Evolutionary conservation across 2,329 filamentous ascomycete species (phyloP).

Genomic region (Rhinocladiella mackenziei): DNA sequence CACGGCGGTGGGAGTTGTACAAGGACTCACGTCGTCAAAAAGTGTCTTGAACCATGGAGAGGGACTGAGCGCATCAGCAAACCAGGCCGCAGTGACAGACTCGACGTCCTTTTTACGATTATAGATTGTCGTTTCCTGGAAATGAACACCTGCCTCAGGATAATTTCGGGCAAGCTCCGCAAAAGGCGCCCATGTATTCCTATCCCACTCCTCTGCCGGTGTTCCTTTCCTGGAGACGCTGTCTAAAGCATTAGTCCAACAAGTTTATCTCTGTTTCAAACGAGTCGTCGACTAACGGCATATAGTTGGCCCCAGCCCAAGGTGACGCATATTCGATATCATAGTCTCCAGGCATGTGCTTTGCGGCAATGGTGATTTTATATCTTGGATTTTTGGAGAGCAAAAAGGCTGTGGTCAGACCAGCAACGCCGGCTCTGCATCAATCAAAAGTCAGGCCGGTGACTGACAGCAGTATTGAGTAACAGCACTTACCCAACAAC

Average conservation of each 20-base stretch:
- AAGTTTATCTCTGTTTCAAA: too few relatives aligned
- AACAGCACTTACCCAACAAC: constrained; percentile 36
- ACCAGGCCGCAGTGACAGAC: constrained; percentile 53
- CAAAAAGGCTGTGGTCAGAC: constrained; percentile 56
- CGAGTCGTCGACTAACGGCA: constrained; percentile 56
- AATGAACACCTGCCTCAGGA: constrained; percentile 71
- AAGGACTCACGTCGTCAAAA: constrained; percentile 58
- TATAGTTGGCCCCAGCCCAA: constrained; percentile 73
- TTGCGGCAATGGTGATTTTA: constrained; percentile 64
- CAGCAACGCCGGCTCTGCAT: constrained; percentile 39
- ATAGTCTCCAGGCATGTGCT: constrained; percentile 76
- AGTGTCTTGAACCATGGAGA: constrained; percentile 71
- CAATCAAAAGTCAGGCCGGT: neutral
- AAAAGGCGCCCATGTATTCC: constrained; percentile 57
- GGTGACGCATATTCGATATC: constrained; percentile 79
- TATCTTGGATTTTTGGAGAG: constrained; percentile 50
- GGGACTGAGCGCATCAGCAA: constrained; percentile 62
- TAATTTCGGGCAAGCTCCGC: constrained; percentile 55
- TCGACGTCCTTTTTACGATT: constrained; percentile 62
- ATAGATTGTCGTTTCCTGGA: constrained; percentile 59
- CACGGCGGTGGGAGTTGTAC: neutral
- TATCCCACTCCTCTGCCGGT: constrained; percentile 49
- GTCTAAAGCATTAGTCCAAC: constrained; percentile 11
- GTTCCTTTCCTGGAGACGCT: constrained; percentile 35
- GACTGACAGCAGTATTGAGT: constrained; percentile 2